These are phyloP conservation scores for Pythium utonaiense DNA, from an alignment of 352 stramenopile species.

Conservation along the genomic window DNA sequence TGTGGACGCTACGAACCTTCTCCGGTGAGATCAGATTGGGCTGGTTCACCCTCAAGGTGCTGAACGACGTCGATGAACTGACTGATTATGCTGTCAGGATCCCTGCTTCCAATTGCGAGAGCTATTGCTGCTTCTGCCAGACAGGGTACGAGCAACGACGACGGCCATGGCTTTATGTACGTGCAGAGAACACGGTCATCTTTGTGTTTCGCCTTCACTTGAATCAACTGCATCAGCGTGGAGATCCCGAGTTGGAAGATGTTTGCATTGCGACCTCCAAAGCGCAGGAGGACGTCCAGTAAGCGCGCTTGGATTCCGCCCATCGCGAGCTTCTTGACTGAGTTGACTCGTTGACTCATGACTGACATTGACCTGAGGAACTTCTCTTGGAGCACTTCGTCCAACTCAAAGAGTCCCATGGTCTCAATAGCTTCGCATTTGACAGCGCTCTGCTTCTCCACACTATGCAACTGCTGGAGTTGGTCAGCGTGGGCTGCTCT, in stretches of 20 bases:
- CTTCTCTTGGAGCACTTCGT: slow-evolving; percentile 6
- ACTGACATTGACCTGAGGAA: slow-evolving; percentile 22
- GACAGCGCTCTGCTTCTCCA: slow-evolving; percentile 8
- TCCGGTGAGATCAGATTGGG: neutral
- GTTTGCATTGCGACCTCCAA: neutral
- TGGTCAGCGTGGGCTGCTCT: slow-evolving; percentile 3
- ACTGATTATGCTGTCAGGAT: neutral
- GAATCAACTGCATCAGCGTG: neutral
- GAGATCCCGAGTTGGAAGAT: slow-evolving; percentile 6
- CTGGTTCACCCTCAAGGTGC: neutral
- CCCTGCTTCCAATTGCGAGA: neutral
- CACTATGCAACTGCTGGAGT: neutral
- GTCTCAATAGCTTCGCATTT: slow-evolving; percentile 22
- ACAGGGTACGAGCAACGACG: neutral
- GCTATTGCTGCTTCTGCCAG: neutral
- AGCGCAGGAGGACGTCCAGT: slow-evolving; percentile 2
- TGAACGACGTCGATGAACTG: neutral
- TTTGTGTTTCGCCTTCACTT: slow-evolving; percentile 1
- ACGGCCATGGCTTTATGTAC: slow-evolving; percentile 18
- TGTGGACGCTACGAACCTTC: neutral
- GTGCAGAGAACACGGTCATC: slow-evolving; percentile 2
- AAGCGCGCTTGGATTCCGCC: slow-evolving; percentile 12
- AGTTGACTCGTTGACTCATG: slow-evolving; percentile 13
- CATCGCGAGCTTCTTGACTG: slow-evolving; percentile 13
- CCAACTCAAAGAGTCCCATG: neutral